These are phyloP conservation scores for Lycium ferocissimum DNA, from an alignment of 257 asterid species.

Conservation along the genomic window DNA sequence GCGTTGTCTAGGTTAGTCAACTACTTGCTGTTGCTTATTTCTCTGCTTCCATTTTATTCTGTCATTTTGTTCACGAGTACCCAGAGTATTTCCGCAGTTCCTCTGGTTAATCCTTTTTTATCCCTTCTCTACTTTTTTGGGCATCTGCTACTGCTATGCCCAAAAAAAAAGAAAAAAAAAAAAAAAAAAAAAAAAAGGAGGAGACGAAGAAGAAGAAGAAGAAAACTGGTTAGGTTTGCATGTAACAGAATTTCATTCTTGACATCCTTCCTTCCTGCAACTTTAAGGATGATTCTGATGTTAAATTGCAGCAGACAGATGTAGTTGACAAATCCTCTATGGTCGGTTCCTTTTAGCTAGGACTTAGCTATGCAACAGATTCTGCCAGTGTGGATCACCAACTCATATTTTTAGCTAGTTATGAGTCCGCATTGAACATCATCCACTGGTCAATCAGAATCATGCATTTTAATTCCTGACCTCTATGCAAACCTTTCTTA, in stretches of 20 bases:
- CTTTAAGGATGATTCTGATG: slow-evolving; percentile 20
- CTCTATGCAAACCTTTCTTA: slow-evolving; percentile 6
- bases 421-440: neutral
- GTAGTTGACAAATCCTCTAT: slow-evolving; percentile 24
- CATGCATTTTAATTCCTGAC: neutral
- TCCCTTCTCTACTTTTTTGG: neutral
- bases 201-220: neutral
- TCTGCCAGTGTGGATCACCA: neutral
- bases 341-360: neutral
- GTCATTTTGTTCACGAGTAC: neutral
- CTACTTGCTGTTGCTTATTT: slow-evolving; percentile 28
- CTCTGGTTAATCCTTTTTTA: slow-evolving; percentile 5
- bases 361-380: neutral
- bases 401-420: slow-evolving; percentile 10
- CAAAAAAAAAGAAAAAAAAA: neutral
- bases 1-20: slow-evolving; percentile 93
- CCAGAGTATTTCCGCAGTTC: neutral
- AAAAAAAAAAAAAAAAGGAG: neutral
- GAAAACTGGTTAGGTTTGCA: neutral
- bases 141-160: neutral
- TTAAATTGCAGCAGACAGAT: neutral
- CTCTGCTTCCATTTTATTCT: neutral
- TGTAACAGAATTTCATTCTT: neutral
- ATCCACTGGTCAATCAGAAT: neutral
- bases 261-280: slow-evolving; percentile 17